Conservation (phyloP, 2,329 filamentous ascomycete species). For the Ascochyta viciae-villosae region DNA sequence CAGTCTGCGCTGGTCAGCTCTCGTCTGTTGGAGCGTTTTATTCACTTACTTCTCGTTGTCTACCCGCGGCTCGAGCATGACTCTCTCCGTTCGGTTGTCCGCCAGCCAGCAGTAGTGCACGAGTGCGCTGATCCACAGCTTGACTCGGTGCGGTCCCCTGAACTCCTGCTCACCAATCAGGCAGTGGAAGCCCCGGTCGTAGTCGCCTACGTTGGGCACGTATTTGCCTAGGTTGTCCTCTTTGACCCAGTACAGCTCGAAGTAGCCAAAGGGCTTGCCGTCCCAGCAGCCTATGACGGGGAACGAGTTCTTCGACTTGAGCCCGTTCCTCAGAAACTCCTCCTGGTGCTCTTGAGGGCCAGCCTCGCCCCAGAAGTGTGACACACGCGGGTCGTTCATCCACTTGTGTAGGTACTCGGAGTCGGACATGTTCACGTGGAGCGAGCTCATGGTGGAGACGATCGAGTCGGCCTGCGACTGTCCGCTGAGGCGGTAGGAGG, state of each 20-base stretch:
- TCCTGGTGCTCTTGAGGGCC: constrained; percentile 65
- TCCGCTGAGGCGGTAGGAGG: constrained; percentile 40
- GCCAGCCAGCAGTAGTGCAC: constrained; percentile 85
- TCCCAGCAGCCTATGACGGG: constrained; percentile 94
- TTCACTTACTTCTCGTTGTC: constrained; percentile 84
- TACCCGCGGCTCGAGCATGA: constrained; percentile 87
- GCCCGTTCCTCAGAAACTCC: constrained; percentile 70
- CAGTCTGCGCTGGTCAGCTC: constrained; percentile 58
- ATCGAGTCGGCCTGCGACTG: constrained; percentile 59
- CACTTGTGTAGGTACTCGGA: constrained; percentile 78
- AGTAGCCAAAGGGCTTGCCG: constrained; percentile 93
- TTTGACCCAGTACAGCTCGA: constrained; percentile 98
- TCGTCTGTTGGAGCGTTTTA: background rate
- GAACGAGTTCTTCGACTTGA: constrained; percentile 78
- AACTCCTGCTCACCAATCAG: constrained; percentile 93
- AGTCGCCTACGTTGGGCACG: constrained; percentile 73
- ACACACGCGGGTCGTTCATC: constrained; percentile 86
- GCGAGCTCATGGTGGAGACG: constrained; percentile 40
- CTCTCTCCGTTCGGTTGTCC: constrained; percentile 80
- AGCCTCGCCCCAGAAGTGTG: constrained; percentile 80
- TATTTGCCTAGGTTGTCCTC: constrained; percentile 81
- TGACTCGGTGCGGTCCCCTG: constrained; percentile 76
- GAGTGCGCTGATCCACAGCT: constrained; percentile 81
- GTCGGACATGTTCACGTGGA: constrained; percentile 58
- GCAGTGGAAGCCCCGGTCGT: constrained; percentile 87